Evolutionary conservation across 2,329 filamentous ascomycete genomes (phyloP), one percentile per base, ranked within the genome.

Genomic region (Echinosphaeria canescens): DNA sequence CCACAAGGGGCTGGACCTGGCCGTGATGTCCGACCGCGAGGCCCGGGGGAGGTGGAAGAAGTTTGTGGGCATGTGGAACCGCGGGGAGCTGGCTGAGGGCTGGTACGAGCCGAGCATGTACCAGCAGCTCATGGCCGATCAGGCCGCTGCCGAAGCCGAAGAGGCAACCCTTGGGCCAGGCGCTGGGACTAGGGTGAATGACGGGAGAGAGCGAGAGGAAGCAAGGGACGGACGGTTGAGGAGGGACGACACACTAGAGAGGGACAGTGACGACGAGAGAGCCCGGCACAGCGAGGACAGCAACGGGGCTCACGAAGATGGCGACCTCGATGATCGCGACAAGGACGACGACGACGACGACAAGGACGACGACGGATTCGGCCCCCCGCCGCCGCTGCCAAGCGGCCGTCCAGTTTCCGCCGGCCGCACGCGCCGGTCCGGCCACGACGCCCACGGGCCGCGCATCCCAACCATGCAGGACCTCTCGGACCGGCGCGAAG

Each of bases 1-100:
- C 18, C 85, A 95, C 48, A 93, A 93, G 50, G 59, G 69, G 22
- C 60, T 76, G 22, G 52, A 73, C 28, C 52, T 90, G 2, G 58
- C 70, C 12, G 60, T 65, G 8, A 55, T 95, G 36, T 62, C 69
- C 29, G 72, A 80, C 34, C 61, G 64, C n/a, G 84, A 93, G 44
- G 50, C 71, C 1, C 74, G 62, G 35, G 82, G 84, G 2, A 58
- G 85, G 29, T 98, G 85, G 82, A 92, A 92, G 59, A 85, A 81
- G 44, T 98, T 95, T 40, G 47, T 85, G 10, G 59, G 64, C 4
- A 85, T 82, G 56, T 98, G 88, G 85, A 98, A 98, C 53, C 66
- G 69, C 39, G 75, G 72, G 42, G 79, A 85, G 50, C 56, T 95
- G 34, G 75, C 78, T 4, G 75, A 85, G 47, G 80, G 80, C 25